Percentiles rank a stretch among this genome's conserved stretches.
Evolutionary conservation across 1,284 basidiomycete species (phyloP).

Genomic region (Exobasidium cylindrosporum): DNA sequence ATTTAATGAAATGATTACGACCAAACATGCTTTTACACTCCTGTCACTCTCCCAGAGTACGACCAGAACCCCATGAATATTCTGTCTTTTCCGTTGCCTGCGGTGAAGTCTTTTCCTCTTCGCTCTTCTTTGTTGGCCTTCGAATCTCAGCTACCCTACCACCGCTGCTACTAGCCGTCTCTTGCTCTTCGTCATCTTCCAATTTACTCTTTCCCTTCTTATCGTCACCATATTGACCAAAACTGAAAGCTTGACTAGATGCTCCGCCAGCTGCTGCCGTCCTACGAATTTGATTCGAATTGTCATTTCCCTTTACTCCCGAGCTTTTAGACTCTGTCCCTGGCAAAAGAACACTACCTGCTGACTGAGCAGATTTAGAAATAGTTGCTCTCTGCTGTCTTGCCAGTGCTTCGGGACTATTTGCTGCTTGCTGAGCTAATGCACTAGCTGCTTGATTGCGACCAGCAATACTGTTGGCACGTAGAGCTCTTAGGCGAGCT

Average conservation of each 20-base stretch:
- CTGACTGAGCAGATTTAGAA: neutral
- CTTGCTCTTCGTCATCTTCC: slow-evolving; percentile 9
- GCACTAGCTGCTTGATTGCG: slow-evolving; percentile 28
- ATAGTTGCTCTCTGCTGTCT: neutral
- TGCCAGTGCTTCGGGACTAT: slow-evolving; percentile 5
- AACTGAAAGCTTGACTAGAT: neutral
- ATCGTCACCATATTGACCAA: neutral
- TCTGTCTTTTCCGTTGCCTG: neutral
- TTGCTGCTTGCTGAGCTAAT: slow-evolving; percentile 14
- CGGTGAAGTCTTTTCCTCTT: neutral
- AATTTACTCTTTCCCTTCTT: neutral
- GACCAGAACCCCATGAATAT: slow-evolving; percentile 2
- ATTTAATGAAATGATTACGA: too few relatives aligned
- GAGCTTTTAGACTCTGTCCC: neutral
- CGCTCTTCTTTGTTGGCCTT: slow-evolving; percentile 2
- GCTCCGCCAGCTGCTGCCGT: neutral
- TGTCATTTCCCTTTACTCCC: neutral
- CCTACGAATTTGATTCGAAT: neutral
- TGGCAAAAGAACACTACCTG: neutral
- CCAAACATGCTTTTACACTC: too few relatives aligned
- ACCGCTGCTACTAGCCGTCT: slow-evolving; percentile 10
- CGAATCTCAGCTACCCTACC: slow-evolving; percentile 14
- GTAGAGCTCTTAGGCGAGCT: slow-evolving; percentile 24
- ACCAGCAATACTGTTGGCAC: slow-evolving; percentile 31
- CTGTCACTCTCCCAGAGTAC: neutral